Base-by-base conservation (phyloP, 2,329 filamentous ascomycete species). In the Ophiosphaerella herpotricha region DNA sequence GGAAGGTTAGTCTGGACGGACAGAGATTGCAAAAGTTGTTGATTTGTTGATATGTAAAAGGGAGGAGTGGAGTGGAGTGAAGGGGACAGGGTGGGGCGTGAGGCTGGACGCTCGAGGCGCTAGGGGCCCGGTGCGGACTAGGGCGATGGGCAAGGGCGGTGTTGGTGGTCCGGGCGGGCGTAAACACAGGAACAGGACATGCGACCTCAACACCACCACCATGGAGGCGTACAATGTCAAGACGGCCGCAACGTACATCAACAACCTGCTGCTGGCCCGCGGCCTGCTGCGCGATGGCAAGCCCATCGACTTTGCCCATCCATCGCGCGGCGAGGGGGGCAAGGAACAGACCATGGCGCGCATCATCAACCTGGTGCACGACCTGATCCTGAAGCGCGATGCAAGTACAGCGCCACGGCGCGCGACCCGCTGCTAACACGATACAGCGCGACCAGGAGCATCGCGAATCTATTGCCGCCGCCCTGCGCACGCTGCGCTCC, bases 321-420 rank as follows among this genome's bases (percentile, higher is more conserved):
- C 89, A 7, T 84, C 84, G 45, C 80, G 84, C 55, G 82, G 80
- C 51, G 83, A 86, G 56, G 81, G 81, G 14, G 84, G 83, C 14
- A 80, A 84, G 33, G 82, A 82, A 66, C 83, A 82, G 43, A 89
- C 89, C 14, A 93, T 94, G 86, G 88, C 89, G 16, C 85, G 86
- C 59, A 87, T 97, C 63, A 96, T 99, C 76, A 89, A 93, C 68
- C 82, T 99, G 21, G 85, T 99, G 41, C 96, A 99, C 74, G 94
- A 99, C 70, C 76, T 99, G 61, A 90, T 99, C 51, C 73, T 97
- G 52, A 85, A 92, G 60, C 85, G 92, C 78, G 94, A 99, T 72
- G 91, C 96, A 78, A 63, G 85, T 50, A 5, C 18, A 21, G 18
- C 18, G 4, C 18, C 4, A 21, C 4, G 18, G 18, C 18, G 18